A percentile compares a stretch with the other conserved stretches of the same genome.
Evolutionary conservation across 2,329 filamentous ascomycete species (phyloP).

Genomic region (Ceratocystis variospora): DNA sequence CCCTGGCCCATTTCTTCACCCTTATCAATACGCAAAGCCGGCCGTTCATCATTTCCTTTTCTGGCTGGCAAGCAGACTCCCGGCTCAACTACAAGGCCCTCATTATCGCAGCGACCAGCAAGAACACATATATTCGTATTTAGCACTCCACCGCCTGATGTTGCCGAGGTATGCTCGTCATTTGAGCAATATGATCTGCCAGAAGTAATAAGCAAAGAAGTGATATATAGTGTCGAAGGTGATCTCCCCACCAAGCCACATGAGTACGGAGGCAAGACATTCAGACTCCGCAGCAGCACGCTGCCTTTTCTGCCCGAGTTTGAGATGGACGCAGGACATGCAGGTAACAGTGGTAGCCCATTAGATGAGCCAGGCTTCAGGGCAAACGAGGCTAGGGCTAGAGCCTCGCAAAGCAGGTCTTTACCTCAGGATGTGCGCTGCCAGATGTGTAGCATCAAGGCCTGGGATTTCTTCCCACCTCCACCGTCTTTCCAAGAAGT

Average conservation of each 20-base stretch:
- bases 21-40: background rate
- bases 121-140: conserved; percentile 1
- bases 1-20: conserved; percentile 5
- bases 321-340: conserved; percentile 39
- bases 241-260: conserved; percentile 66
- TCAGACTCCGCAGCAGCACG: conserved; percentile 60
- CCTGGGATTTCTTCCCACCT: conserved; percentile 61
- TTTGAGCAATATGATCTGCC: conserved; percentile 32
- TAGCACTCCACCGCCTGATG: conserved; percentile 23
- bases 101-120: background rate
- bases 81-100: background rate
- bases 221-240: conserved; percentile 69
- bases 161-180: conserved; percentile 15
- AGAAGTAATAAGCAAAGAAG: conserved; percentile 65
- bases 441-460: conserved; percentile 31
- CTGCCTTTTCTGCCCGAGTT: conserved; percentile 72
- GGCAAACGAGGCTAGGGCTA: no score
- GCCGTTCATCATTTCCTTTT: background rate
- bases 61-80: background rate
- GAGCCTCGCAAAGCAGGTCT: conserved; percentile 7
- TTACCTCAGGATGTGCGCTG: conserved; percentile 4
- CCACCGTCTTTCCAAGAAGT: conserved; percentile 64
- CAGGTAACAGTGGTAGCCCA: conserved; percentile 21
- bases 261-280: conserved; percentile 81
- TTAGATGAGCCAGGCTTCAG: background rate